Evolutionary conservation across 2,329 filamentous ascomycete species (phyloP).

Genomic region (Chaetomium sp.): DNA sequence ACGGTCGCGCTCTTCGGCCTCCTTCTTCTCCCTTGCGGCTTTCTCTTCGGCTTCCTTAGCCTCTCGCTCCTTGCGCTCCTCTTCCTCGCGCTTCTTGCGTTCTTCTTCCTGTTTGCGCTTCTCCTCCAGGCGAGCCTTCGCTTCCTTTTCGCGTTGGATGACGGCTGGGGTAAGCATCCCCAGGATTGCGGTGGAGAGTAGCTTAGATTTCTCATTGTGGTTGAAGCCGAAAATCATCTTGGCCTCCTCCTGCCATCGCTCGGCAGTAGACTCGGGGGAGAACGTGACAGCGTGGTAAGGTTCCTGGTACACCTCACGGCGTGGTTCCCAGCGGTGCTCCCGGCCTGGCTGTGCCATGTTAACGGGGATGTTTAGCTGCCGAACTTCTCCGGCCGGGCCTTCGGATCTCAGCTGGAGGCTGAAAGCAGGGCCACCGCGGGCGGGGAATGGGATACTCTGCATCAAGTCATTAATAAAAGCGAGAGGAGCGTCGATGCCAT

Average conservation of each 20-base stretch:
- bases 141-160: conserved; percentile 75
- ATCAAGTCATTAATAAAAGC: conserved; percentile 59
- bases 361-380: conserved; percentile 53
- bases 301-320: conserved; percentile 57
- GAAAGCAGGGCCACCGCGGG: conserved; percentile 54
- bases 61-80: conserved; percentile 67
- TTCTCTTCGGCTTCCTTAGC: conserved; percentile 72
- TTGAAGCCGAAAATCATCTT: conserved; percentile 76
- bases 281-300: conserved; percentile 79
- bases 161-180: conserved; percentile 79
- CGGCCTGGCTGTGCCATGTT: conserved; percentile 41
- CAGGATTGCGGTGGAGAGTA: conserved; percentile 69
- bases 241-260: conserved; percentile 87
- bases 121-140: conserved; percentile 60
- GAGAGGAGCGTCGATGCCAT: conserved; percentile 53
- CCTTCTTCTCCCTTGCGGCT: conserved; percentile 65
- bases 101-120: conserved; percentile 61
- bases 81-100: conserved; percentile 63
- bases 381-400: conserved; percentile 51
- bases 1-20: conserved; percentile 69
- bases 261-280: conserved; percentile 67
- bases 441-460: conserved; percentile 54
- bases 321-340: conserved; percentile 50
- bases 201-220: conserved; percentile 68
- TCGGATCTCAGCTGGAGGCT: conserved; percentile 61